A percentile compares a stretch with the other conserved stretches of the same genome.
phyloP scores from a whole-genome alignment of 2,329 filamentous ascomycete species.

The Fusarium stilboides region DNA sequence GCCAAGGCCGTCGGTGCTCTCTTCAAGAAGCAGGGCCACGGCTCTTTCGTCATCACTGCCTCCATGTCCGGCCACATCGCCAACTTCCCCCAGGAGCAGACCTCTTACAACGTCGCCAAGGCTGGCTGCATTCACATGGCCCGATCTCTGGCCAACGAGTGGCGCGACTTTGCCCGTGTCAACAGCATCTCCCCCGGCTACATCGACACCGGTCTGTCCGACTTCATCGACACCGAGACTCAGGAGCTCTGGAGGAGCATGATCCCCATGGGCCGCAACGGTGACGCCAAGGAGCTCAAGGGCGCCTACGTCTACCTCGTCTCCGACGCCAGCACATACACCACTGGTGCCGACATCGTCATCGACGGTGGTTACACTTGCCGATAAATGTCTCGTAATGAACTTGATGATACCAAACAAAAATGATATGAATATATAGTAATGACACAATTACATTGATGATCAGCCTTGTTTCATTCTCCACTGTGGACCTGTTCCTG shows the following conservation, averaged over 20 bases:
- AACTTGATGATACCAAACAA: constrained; percentile 35
- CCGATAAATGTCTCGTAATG: constrained; percentile 54
- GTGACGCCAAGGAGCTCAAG: constrained; percentile 78
- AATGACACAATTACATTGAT: constrained; percentile 35
- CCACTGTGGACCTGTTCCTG: constrained; percentile 32
- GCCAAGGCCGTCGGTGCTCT: constrained; percentile 75
- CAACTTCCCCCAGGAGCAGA: constrained; percentile 78
- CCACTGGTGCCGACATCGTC: constrained; percentile 78
- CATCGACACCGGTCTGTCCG: constrained; percentile 77
- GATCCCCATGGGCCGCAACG: constrained; percentile 81
- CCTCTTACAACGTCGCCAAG: constrained; percentile 77
- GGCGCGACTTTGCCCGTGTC: constrained; percentile 76
- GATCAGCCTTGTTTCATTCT: not conserved
- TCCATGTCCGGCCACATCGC: constrained; percentile 80
- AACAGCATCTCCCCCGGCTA: constrained; percentile 79
- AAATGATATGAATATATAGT: constrained; percentile 21
- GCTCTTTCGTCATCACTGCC: constrained; percentile 78
- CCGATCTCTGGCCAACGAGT: constrained; percentile 71
- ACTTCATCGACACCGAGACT: constrained; percentile 75
- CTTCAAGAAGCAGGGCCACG: constrained; percentile 75
- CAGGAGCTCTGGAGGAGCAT: constrained; percentile 82
- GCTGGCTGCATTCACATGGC: constrained; percentile 67
- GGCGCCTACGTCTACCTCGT: constrained; percentile 85
- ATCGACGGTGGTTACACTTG: constrained; percentile 79
- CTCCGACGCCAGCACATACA: constrained; percentile 82